A percentile compares a stretch with the other conserved stretches of the same genome.
Evolutionary conservation across 495 filamentous ascomycete species (phyloP).

Genomic region (Penicillium verhagenii): DNA sequence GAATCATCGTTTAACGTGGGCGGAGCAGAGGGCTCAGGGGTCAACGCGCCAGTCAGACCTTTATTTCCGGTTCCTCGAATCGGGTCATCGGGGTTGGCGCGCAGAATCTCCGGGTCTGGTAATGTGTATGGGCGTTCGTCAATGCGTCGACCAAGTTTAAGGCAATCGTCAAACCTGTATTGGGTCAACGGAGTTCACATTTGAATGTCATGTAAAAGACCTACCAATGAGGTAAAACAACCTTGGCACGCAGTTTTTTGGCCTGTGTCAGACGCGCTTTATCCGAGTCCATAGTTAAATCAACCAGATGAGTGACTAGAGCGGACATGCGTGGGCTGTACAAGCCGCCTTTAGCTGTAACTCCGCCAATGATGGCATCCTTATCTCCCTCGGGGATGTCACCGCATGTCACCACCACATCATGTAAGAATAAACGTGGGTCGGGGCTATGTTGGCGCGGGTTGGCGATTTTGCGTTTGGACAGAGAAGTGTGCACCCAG

Average conservation of each 20-base stretch:
- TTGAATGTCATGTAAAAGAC: slow-evolving; percentile 6
- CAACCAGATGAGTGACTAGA: slow-evolving; percentile 83
- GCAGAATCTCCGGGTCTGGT: slow-evolving; percentile 79
- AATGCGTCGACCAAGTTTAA: slow-evolving; percentile 85
- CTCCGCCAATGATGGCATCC: slow-evolving; percentile 87
- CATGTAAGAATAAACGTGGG: slow-evolving; percentile 83
- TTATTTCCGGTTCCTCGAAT: slow-evolving; percentile 55
- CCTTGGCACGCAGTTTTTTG: slow-evolving; percentile 68
- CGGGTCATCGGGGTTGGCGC: slow-evolving; percentile 49
- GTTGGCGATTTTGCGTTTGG: slow-evolving; percentile 68
- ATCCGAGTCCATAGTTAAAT: slow-evolving; percentile 68
- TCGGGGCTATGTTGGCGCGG: slow-evolving; percentile 86
- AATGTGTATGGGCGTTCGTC: slow-evolving; percentile 83
- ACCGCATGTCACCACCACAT: slow-evolving; percentile 70
- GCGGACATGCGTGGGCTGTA: slow-evolving; percentile 67
- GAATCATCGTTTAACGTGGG: slow-evolving; percentile 40
- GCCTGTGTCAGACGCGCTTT: slow-evolving; percentile 64
- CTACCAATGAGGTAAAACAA: slow-evolving; percentile 95
- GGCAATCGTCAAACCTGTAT: slow-evolving; percentile 91
- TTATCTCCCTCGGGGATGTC: slow-evolving; percentile 87
- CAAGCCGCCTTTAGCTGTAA: slow-evolving; percentile 84
- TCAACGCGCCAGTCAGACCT: slow-evolving; percentile 71
- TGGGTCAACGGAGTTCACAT: background rate
- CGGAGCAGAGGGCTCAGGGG: slow-evolving; percentile 58
- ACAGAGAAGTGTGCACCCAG: slow-evolving; percentile 72